phyloP scores from a whole-genome alignment of 306 rosid species.

The Betula pendula region DNA sequence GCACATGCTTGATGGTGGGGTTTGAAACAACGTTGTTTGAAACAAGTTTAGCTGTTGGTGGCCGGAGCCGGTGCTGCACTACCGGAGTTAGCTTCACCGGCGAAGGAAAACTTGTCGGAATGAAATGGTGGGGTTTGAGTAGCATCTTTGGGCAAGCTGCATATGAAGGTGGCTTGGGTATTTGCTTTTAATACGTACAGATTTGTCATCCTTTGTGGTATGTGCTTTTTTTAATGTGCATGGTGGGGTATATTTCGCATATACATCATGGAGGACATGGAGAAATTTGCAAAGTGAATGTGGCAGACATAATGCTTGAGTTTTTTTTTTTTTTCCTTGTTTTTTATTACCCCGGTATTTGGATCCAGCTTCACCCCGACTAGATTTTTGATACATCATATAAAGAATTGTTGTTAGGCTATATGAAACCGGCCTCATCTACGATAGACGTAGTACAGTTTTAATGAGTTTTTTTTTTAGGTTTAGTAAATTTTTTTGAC shows the following conservation, averaged over 20 bases:
- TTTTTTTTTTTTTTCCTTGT: too few relatives aligned
- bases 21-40: too few relatives aligned
- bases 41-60: conserved; percentile 7
- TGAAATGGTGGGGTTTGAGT: conserved; percentile 32
- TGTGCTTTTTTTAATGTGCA: conserved; percentile 38
- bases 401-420: too few relatives aligned
- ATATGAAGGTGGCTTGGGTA: background rate
- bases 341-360: too few relatives aligned
- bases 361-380: too few relatives aligned
- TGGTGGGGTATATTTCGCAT: conserved; percentile 47
- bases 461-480: too few relatives aligned
- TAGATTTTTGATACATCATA: too few relatives aligned
- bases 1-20: conserved; percentile 20
- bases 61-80: conserved; percentile 3
- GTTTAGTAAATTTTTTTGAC: too few relatives aligned
- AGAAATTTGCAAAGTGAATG: conserved; percentile 38
- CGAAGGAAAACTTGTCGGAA: conserved; percentile 38
- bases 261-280: conserved; percentile 47
- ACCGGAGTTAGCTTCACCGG: conserved; percentile 35
- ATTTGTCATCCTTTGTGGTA: conserved; percentile 44
- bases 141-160: conserved; percentile 47
- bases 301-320: conserved; percentile 61
- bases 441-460: too few relatives aligned
- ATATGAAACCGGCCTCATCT: too few relatives aligned
- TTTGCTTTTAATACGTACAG: conserved; percentile 31